phyloP scores from a whole-genome alignment of 805 yeast species.

The Candida ficus region DNA sequence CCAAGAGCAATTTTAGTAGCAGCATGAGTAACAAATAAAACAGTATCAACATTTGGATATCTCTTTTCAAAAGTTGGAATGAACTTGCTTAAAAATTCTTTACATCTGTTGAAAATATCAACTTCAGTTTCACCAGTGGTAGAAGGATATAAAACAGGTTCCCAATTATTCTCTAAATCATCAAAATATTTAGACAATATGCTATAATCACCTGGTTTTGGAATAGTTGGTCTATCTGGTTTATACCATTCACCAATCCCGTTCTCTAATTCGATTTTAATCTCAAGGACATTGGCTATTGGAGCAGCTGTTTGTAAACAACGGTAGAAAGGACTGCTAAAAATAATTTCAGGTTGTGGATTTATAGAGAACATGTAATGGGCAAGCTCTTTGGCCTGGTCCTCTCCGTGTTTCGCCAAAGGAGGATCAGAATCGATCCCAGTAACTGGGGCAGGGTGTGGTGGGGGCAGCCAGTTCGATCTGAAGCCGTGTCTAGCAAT shows the following conservation, averaged over 20 bases:
- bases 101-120: conserved; percentile 62
- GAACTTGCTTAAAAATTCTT: conserved; percentile 48
- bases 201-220: conserved; percentile 57
- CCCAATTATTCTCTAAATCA: conserved; percentile 41
- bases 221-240: conserved; percentile 61
- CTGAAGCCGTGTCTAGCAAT: conserved; percentile 87
- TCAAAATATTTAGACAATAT: conserved; percentile 51
- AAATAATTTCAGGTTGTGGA: conserved; percentile 65
- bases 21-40: conserved; percentile 86
- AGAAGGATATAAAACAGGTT: conserved; percentile 56
- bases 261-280: conserved; percentile 63
- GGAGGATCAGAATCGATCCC: conserved; percentile 89
- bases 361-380: conserved; percentile 43
- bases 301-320: conserved; percentile 83
- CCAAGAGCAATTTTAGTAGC: conserved; percentile 90
- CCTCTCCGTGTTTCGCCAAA: conserved; percentile 80
- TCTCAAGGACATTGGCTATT: conserved; percentile 49
- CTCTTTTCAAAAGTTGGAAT: conserved; percentile 50
- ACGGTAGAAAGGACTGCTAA: conserved; percentile 83
- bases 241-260: conserved; percentile 94
- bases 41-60: conserved; percentile 54
- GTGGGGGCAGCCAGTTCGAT: conserved; percentile 73
- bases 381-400: conserved; percentile 81
- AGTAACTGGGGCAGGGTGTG: conserved; percentile 78
- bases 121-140: conserved; percentile 67